Percentiles rank a stretch among this genome's conserved stretches.
Conservation (phyloP, 495 filamentous ascomycete species). For the Glonium stellatum region DNA sequence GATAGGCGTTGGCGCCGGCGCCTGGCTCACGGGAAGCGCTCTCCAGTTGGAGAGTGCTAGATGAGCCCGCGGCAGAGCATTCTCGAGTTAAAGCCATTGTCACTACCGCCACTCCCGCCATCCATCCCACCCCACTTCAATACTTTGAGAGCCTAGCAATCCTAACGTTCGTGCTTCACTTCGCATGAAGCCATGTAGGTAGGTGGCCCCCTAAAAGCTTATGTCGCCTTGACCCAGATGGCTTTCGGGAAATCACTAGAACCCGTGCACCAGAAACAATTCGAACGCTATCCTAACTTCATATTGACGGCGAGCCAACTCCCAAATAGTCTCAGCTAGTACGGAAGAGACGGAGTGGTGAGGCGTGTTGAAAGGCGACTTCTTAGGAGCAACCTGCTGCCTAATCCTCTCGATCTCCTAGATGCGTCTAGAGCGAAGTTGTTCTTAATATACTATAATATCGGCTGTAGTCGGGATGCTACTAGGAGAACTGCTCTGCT, state of each 20-base stretch:
- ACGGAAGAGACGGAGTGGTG: not conserved
- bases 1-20: not conserved
- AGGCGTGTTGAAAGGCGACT: not conserved
- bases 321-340: not conserved
- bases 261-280: not conserved
- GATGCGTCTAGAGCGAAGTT: not conserved
- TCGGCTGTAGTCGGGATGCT: not conserved
- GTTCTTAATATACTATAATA: not conserved
- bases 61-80: too few species aligned
- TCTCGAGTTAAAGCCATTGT: not conserved
- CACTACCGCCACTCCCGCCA: not conserved
- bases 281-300: not conserved
- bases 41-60: too few species aligned
- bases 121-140: not conserved
- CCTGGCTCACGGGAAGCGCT: not conserved
- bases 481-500: not conserved
- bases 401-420: not conserved
- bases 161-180: not conserved
- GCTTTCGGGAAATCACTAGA: not conserved
- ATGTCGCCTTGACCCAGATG: not conserved
- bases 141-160: not conserved
- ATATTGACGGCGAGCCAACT: not conserved
- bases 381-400: not conserved
- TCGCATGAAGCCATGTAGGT: not conserved
- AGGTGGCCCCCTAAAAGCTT: not conserved